Evolutionary conservation across 495 filamentous ascomycete genomes (phyloP).

Genomic region (Aspergillus panamensis): DNA sequence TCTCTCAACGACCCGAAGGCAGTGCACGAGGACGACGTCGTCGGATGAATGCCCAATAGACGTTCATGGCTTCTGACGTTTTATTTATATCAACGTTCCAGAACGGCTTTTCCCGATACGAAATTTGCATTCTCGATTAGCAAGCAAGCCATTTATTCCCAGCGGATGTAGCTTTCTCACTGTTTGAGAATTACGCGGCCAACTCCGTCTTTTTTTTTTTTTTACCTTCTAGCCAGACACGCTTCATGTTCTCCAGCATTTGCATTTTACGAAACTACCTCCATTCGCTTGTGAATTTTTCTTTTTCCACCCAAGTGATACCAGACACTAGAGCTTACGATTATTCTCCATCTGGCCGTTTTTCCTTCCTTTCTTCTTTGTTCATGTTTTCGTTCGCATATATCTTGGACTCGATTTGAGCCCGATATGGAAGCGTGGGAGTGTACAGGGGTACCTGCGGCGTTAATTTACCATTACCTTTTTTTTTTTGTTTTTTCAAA

Average conservation of each 20-base stretch:
- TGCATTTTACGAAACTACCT: neutral
- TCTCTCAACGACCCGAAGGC: conserved; percentile 79
- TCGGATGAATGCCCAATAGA: conserved; percentile 41
- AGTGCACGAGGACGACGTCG: conserved; percentile 78
- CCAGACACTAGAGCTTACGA: neutral
- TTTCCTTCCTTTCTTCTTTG: neutral
- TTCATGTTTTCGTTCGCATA: conserved; percentile 7
- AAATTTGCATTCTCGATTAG: conserved; percentile 4
- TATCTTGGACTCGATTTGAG: conserved; percentile 1
- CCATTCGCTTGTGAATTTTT: neutral
- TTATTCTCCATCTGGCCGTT: neutral
- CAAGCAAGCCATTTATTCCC: neutral
- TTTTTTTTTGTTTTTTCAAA: conserved; percentile 3
- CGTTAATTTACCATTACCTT: conserved; percentile 5
- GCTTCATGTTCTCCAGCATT: neutral
- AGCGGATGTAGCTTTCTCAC: conserved; percentile 7
- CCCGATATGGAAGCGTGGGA: neutral
- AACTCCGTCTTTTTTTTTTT: neutral
- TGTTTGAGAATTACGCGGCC: conserved; percentile 16
- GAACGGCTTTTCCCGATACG: neutral
- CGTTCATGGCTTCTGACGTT: neutral
- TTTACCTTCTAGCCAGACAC: neutral
- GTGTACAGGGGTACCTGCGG: conserved; percentile 13
- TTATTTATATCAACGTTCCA: neutral
- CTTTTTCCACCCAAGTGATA: neutral